Evolutionary conservation across 2,329 filamentous ascomycete genomes (phyloP).

Genomic region (Arthrobotrys sinensis): DNA sequence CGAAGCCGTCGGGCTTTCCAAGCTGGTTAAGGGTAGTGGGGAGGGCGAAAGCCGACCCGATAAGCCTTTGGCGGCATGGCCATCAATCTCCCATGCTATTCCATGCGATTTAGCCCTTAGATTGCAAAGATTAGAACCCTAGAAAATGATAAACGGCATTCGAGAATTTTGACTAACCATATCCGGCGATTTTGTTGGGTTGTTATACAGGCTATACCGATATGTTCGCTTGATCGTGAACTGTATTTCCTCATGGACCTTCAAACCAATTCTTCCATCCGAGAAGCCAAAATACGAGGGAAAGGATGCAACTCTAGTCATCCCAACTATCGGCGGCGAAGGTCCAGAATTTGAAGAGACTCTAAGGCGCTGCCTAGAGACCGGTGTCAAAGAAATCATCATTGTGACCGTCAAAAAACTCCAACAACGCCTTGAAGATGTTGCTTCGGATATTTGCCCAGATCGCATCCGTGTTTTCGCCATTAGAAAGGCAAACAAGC

Average conservation of each 20-base stretch:
- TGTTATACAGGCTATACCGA: constrained; percentile 79
- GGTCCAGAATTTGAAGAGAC: constrained; percentile 87
- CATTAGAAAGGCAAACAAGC: constrained; percentile 91
- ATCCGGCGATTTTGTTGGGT: constrained; percentile 47
- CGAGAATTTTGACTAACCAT: constrained; percentile 44
- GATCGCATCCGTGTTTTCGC: constrained; percentile 79
- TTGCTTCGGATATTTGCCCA: constrained; percentile 76
- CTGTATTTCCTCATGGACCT: constrained; percentile 86
- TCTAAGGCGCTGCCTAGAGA: constrained; percentile 81
- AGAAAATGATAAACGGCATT: constrained; percentile 15
- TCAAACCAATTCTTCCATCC: constrained; percentile 86
- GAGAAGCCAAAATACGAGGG: constrained; percentile 79
- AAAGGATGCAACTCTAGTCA: constrained; percentile 91
- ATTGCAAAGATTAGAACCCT: constrained; percentile 31
- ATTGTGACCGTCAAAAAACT: constrained; percentile 90
- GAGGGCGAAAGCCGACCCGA: constrained; percentile 52
- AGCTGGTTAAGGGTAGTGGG: constrained; percentile 23
- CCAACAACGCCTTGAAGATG: constrained; percentile 76
- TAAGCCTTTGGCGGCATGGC: constrained; percentile 42
- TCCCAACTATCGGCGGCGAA: constrained; percentile 90
- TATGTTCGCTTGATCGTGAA: constrained; percentile 90
- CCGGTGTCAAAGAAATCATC: constrained; percentile 80
- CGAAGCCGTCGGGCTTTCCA: constrained; percentile 54
- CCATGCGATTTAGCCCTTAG: constrained; percentile 22
- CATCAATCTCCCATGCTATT: constrained; percentile 21